Conservation (phyloP, 2,329 filamentous ascomycete species). For the Rhexocercosporidium sp. region DNA sequence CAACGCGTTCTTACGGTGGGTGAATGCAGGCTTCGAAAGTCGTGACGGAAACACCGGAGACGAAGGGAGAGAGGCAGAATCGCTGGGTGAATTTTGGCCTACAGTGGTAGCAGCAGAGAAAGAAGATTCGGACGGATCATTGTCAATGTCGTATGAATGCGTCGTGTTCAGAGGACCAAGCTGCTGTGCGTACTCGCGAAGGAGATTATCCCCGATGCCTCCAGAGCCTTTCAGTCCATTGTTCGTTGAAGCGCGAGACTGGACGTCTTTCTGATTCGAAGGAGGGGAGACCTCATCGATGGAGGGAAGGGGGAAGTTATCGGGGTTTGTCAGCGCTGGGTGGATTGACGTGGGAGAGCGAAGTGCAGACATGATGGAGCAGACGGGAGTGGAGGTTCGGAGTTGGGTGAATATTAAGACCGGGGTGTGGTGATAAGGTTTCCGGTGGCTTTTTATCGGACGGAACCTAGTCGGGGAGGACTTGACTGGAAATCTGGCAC, state of each 20-base stretch:
- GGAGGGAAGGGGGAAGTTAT: slow-evolving; percentile 30
- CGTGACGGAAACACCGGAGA: slow-evolving; percentile 36
- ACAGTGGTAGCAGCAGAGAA: slow-evolving; percentile 39
- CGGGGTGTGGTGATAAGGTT: slow-evolving; percentile 17
- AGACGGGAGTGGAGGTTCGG: slow-evolving; percentile 13
- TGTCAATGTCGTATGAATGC: slow-evolving; percentile 37
- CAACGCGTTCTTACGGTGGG: slow-evolving; percentile 41
- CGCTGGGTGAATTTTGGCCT: slow-evolving; percentile 35
- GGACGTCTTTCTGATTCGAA: slow-evolving; percentile 16
- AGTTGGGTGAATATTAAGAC: slow-evolving; percentile 12
- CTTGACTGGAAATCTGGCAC: background rate
- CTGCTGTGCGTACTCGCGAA: slow-evolving; percentile 50
- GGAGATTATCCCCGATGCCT: slow-evolving; percentile 45
- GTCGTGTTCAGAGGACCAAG: slow-evolving; percentile 48
- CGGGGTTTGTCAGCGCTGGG: slow-evolving; percentile 52
- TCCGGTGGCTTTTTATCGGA: slow-evolving; percentile 10
- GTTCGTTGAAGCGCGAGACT: slow-evolving; percentile 30
- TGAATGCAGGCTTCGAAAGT: slow-evolving; percentile 28
- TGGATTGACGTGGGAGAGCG: slow-evolving; percentile 56
- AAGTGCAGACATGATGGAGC: slow-evolving; percentile 45
- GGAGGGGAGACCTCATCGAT: slow-evolving; percentile 37
- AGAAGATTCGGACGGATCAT: slow-evolving; percentile 37
- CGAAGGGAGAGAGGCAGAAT: slow-evolving; percentile 36
- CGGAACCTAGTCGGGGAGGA: background rate
- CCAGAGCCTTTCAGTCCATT: slow-evolving; percentile 40